Base-by-base conservation (phyloP, 2,329 filamentous ascomycete species). In the Clonostachys sp. region DNA sequence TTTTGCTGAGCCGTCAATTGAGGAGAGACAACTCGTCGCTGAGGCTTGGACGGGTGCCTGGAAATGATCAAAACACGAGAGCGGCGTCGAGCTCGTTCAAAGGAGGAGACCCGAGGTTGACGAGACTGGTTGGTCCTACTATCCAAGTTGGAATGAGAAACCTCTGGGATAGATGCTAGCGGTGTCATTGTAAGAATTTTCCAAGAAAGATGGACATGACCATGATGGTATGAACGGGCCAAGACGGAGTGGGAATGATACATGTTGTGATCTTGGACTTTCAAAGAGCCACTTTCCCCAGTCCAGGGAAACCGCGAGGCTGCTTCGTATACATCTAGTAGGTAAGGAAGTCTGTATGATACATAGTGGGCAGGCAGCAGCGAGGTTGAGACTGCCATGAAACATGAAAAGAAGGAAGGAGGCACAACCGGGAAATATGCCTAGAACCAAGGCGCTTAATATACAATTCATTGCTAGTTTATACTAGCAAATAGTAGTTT, bases 21-120 rank as follows among this genome's bases (percentile, higher is more conserved):
- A 5, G 44, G 18, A 7, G 13, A 35, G 24, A n/a, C 12, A 14
- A 12, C 6, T 17, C 38, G 36, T 30, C 14, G 20, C 24, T 30
- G 59, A 20, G 51, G 48, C 13, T 57, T 61, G 30, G 51, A 48
- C 38, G 55, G 51, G 12, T 55, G 56, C 18, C 58, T 55, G 34
- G 63, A 56, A 9, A 58, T 33, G 38, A 61, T 50, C 39, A 62
- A 34, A 20, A 57, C 54, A 43, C 59, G 63, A 5, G 60, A 58
- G 33, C 59, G 54, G 6, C 57, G 54, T 12, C 53, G 54, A 10
- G 46, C 45, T 46, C 51, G 55, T 24, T 57, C 41, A 20, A 53
- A 55, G 10, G 55, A 57, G 20, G 49, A 45, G 8, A 30, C 24
- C 24, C 24, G 24, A 30, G 8, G 48, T 45, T 12, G 50, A 51